These are phyloP conservation scores for Cercophora scortea DNA, from an alignment of 495 filamentous ascomycete species.

Conservation along the genomic window DNA sequence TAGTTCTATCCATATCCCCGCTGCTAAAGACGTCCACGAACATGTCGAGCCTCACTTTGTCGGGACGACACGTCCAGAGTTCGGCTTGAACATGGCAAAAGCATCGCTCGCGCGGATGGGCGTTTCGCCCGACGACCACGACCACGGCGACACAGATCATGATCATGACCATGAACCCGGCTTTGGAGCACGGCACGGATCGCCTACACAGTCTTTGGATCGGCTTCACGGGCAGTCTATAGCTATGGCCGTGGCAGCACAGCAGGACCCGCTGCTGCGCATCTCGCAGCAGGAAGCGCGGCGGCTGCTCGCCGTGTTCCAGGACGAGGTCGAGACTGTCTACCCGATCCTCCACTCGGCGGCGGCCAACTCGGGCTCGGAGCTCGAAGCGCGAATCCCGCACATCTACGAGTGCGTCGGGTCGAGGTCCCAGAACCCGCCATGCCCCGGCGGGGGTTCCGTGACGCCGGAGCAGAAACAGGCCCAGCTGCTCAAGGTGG, in stretches of 20 bases:
- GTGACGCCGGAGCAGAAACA: neutral
- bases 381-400: too few species aligned
- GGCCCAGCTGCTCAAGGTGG: neutral
- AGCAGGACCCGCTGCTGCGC: neutral
- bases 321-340: neutral
- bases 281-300: neutral
- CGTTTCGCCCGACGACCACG: neutral
- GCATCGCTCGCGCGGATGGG: slow-evolving; percentile 8
- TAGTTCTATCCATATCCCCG: neutral
- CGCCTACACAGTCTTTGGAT: neutral
- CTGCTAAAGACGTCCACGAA: neutral
- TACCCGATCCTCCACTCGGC: neutral
- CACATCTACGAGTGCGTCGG: too few species aligned
- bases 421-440: neutral
- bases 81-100: slow-evolving; percentile 10
- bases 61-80: slow-evolving; percentile 9
- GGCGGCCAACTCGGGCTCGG: neutral
- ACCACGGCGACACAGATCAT: neutral
- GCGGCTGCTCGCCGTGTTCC: neutral
- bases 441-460: neutral
- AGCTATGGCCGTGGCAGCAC: neutral
- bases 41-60: slow-evolving; percentile 9
- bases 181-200: neutral
- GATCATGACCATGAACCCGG: neutral
- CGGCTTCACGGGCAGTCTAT: too few species aligned